Evolutionary conservation across 345 rosid genomes (phyloP).

Genomic region (Pugionium cornutum): DNA sequence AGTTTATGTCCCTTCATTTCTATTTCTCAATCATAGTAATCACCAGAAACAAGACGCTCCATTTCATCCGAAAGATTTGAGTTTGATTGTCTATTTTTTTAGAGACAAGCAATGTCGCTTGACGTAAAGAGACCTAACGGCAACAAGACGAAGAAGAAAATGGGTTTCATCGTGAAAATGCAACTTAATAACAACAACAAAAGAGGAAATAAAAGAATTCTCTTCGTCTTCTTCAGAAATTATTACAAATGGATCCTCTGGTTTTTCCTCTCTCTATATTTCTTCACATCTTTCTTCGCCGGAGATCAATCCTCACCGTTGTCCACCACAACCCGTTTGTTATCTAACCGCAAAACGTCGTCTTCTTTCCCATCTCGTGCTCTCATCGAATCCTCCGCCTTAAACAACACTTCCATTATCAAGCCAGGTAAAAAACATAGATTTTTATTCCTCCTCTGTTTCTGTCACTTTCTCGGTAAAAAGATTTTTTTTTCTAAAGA

Average conservation of each 20-base stretch:
- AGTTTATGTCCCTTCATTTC: slow-evolving; percentile 48
- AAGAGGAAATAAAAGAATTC: slow-evolving; percentile 48
- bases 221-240: slow-evolving; percentile 49
- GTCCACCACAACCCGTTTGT: slow-evolving; percentile 39
- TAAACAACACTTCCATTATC: background rate
- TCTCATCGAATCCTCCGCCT: slow-evolving; percentile 62
- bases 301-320: slow-evolving; percentile 56
- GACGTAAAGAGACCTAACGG: slow-evolving; percentile 34
- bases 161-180: slow-evolving; percentile 67
- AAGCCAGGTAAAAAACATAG: slow-evolving; percentile 40
- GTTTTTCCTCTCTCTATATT: slow-evolving; percentile 69
- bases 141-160: slow-evolving; percentile 35
- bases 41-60: slow-evolving; percentile 40
- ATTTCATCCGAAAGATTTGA: slow-evolving; percentile 39
- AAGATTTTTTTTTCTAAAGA: background rate
- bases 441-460: slow-evolving; percentile 18
- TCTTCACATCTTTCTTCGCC: slow-evolving; percentile 63
- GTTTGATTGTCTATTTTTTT: slow-evolving; percentile 1
- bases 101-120: slow-evolving; percentile 32
- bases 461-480: background rate
- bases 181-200: slow-evolving; percentile 47
- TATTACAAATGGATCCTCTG: slow-evolving; percentile 86
- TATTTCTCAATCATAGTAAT: slow-evolving; percentile 40
- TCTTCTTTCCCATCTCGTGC: slow-evolving; percentile 64
- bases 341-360: slow-evolving; percentile 45